Evolutionary conservation across 106 monocot genomes (phyloP), one percentile per base, ranked within the genome.

Genomic region (Acorus gramineus): DNA sequence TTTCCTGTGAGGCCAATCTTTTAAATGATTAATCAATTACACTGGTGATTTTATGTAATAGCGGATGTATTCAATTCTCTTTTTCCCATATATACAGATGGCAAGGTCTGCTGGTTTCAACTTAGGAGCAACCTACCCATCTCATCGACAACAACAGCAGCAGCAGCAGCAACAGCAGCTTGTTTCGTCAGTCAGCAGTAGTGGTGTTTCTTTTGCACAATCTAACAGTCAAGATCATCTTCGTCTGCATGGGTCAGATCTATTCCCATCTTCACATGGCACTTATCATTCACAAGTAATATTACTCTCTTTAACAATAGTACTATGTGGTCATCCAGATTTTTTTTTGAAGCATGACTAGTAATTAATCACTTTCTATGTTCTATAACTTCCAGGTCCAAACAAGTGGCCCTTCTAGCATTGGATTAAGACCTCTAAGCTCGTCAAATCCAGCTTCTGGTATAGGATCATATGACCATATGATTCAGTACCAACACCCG

Each of bases 401-500:
- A 67, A 84, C 63, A 70, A 84, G 66, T 62, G 85, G 85, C 11
- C 73, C 71, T 7, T 84, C 89, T 60, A 78, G 71, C 66, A 71
- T 84, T 49, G 90, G 90, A 14, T 69, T 96, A 73, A 82, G 95
- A 79, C 87, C 86, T 6, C 64, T 89, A 46, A 90, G 66, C 61
- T 78, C 84, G 50, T 82, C 84, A 59, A 72, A 61, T 73, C 52
- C 73, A 13, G 64, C 49, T 42, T 84, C 84, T 66, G 72, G 71
- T 28, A 63, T 84, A 44, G 83, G 84, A 59, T 56, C 75, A 13
- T 95, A 95, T 67, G 89, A 90, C 53, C 90, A 87, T 59, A 80
- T 90, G 65, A 73, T 89, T 49, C 94, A 84, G 47, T 86, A 84
- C 69, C 87, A 87, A 65, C 85, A 84, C 6, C 84, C 79, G n/a